phyloP scores from a whole-genome alignment of 1,284 basidiomycete species.

The Jaminaea rosea region DNA sequence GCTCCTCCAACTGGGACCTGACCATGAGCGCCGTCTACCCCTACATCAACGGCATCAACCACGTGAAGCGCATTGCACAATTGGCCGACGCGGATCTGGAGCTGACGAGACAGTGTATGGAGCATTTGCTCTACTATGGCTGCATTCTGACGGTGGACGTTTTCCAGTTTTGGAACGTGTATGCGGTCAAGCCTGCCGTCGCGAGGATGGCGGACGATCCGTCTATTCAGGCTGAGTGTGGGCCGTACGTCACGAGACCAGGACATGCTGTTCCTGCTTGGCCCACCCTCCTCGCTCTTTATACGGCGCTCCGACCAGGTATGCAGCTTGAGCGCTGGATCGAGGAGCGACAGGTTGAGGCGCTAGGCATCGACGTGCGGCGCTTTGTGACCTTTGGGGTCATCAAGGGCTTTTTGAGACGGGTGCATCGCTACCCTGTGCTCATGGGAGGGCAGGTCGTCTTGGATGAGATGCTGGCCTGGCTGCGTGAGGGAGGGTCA shows the following conservation, averaged over 20 bases:
- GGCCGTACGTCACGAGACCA: conserved; percentile 71
- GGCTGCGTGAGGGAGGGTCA: not conserved
- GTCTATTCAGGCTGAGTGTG: conserved; percentile 77
- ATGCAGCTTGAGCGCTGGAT: conserved; percentile 83
- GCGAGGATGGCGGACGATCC: conserved; percentile 73
- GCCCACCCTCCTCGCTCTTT: conserved; percentile 64
- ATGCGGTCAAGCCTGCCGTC: conserved; percentile 73
- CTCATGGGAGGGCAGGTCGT: conserved; percentile 40
- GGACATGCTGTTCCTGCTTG: conserved; percentile 50
- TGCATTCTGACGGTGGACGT: conserved; percentile 92
- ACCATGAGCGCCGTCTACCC: conserved; percentile 72
- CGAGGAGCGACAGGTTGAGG: conserved; percentile 57
- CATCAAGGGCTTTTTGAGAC: conserved; percentile 92
- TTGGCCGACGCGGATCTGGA: conserved; percentile 81
- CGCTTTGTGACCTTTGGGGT: conserved; percentile 96
- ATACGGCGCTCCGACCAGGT: conserved; percentile 75
- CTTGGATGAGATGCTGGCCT: conserved; percentile 4
- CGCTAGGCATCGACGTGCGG: conserved; percentile 72
- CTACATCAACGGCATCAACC: conserved; percentile 80
- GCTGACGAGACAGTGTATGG: conserved; percentile 75
- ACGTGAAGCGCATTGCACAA: conserved; percentile 80
- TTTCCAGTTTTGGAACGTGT: conserved; percentile 90
- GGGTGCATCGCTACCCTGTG: conserved; percentile 86
- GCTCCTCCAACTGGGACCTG: conserved; percentile 72
- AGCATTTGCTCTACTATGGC: conserved; percentile 89